Evolutionary conservation across 306 rosid genomes (phyloP).

Genomic region (Castanopsis chinensis): DNA sequence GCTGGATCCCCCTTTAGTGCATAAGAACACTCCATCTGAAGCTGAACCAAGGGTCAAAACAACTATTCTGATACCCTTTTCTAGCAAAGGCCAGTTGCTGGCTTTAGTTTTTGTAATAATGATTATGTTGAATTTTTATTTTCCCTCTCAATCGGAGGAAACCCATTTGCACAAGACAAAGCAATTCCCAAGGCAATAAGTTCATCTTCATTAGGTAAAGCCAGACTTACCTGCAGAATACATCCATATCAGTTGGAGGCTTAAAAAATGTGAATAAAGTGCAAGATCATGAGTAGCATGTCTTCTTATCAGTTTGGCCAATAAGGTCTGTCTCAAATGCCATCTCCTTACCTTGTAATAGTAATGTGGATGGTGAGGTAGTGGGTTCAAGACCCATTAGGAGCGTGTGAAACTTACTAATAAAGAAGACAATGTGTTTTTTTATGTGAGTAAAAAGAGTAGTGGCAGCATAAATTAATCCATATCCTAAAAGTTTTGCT

Average conservation of each 20-base stretch:
- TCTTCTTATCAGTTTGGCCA: too few relatives aligned
- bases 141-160: conserved; percentile 39
- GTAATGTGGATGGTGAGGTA: too few relatives aligned
- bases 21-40: conserved; percentile 59
- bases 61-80: conserved; percentile 67
- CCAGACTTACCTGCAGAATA: conserved; percentile 48
- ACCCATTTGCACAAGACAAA: conserved; percentile 48
- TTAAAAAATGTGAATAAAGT: not conserved
- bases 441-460: not conserved
- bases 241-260: not conserved
- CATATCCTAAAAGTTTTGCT: not conserved
- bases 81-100: conserved; percentile 71
- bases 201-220: conserved; percentile 87
- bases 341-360: too few relatives aligned
- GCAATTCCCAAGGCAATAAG: conserved; percentile 80
- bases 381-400: too few relatives aligned
- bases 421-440: too few relatives aligned
- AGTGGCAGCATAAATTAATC: not conserved
- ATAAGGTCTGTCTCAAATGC: too few relatives aligned
- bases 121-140: conserved; percentile 36
- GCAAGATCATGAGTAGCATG: conserved; percentile 5
- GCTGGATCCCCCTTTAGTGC: conserved; percentile 57
- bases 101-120: conserved; percentile 58
- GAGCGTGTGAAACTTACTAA: too few relatives aligned
- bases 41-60: conserved; percentile 64